Percentiles rank a stretch among this genome's conserved stretches.
Conservation (phyloP, 768 basidiomycete species). For the Xerocomellus amylosporus region DNA sequence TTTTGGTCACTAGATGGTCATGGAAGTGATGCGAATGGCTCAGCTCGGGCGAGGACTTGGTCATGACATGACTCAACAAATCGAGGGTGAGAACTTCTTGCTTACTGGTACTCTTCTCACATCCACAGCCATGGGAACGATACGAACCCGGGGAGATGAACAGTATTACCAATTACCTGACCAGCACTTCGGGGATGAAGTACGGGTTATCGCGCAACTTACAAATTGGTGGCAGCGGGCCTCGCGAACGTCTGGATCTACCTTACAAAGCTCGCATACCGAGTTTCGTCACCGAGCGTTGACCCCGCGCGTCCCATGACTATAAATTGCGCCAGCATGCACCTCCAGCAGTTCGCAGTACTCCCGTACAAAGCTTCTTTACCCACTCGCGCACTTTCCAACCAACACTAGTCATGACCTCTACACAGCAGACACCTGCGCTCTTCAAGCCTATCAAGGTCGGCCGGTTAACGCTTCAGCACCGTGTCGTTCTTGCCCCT, state of each 20-base stretch:
- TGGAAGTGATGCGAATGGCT: no score
- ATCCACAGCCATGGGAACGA: no score
- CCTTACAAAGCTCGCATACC: neutral
- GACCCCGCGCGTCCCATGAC: neutral
- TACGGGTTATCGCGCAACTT: no score
- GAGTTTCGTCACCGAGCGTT: neutral
- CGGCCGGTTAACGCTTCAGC: constrained; percentile 40
- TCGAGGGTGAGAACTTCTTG: no score
- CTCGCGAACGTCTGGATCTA: no score
- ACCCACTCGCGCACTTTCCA: neutral
- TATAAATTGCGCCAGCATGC: neutral
- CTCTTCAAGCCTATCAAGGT: constrained; percentile 48
- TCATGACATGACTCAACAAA: no score
- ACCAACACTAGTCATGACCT: neutral
- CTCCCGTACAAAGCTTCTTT: neutral
- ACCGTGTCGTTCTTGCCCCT: constrained; percentile 54
- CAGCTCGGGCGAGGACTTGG: no score
- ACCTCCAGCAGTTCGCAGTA: neutral
- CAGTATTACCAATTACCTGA: neutral
- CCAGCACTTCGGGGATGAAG: neutral
- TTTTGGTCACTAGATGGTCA: no score
- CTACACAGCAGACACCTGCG: neutral
- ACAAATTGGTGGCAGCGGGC: no score
- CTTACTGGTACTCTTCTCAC: no score
- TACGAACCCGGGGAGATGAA: no score